Conservation (phyloP, 768 basidiomycete genomes). For the Termitomyces sp. region DNA sequence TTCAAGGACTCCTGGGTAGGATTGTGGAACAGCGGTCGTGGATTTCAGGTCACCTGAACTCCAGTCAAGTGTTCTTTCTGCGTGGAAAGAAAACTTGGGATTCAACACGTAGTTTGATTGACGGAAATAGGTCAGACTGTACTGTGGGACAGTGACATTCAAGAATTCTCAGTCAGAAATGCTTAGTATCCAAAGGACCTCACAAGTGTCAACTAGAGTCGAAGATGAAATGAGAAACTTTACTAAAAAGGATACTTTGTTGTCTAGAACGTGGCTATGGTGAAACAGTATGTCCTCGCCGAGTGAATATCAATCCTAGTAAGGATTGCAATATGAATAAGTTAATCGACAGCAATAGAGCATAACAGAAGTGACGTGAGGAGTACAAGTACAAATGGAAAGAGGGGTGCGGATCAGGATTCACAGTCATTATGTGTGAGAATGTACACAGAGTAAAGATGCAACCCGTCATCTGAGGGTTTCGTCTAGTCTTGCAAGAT, state of each 20-base stretch:
- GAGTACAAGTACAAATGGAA: not conserved
- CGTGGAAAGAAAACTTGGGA: not conserved
- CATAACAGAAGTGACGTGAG: not conserved
- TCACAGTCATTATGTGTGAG: not conserved
- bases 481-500: constrained; percentile 40
- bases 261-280: constrained; percentile 1
- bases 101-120: not conserved
- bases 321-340: constrained; percentile 3
- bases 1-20: not conserved
- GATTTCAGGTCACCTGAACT: not conserved
- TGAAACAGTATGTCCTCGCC: constrained; percentile 9
- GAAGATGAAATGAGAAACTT: constrained; percentile 21
- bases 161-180: not conserved
- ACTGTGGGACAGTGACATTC: not conserved
- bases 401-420: not conserved
- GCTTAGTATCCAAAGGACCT: not conserved
- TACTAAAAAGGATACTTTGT: constrained; percentile 20
- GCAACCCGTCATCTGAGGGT: constrained; percentile 11
- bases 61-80: not conserved
- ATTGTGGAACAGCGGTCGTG: not conserved
- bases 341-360: not conserved
- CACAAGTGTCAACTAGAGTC: not conserved
- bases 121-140: not conserved
- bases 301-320: not conserved
- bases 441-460: not conserved